Conservation (phyloP, 2,329 filamentous ascomycete genomes). For the Penicillium sp. region DNA sequence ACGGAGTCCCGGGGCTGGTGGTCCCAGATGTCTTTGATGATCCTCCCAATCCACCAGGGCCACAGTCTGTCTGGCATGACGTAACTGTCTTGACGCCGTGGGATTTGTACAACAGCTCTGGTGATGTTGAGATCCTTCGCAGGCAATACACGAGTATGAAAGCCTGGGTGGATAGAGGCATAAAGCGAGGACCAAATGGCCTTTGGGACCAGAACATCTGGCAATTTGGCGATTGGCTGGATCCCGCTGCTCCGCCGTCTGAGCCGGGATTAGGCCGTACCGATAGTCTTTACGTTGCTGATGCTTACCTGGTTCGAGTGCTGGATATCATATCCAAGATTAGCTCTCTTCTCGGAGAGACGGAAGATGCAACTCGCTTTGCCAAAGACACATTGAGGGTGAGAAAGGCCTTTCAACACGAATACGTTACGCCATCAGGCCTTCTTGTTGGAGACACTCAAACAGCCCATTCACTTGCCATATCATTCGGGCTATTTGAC, state of each 20-base stretch:
- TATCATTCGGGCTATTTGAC: conserved; percentile 27
- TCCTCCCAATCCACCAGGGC: conserved; percentile 15
- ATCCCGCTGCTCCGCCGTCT: conserved; percentile 38
- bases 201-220: conserved; percentile 37
- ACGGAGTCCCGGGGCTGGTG: conserved; percentile 32
- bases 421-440: conserved; percentile 31
- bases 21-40: conserved; percentile 31
- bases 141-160: conserved; percentile 38
- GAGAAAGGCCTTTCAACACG: conserved; percentile 30
- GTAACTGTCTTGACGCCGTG: conserved; percentile 38
- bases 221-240: conserved; percentile 45
- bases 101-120: conserved; percentile 34
- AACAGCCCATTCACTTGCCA: conserved; percentile 28
- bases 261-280: conserved; percentile 35
- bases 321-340: conserved; percentile 32
- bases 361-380: conserved; percentile 22
- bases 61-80: conserved; percentile 43
- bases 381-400: conserved; percentile 9
- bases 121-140: conserved; percentile 35
- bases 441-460: conserved; percentile 33
- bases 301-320: conserved; percentile 40
- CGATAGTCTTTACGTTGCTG: conserved; percentile 41
- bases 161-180: conserved; percentile 37
- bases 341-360: conserved; percentile 22
- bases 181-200: conserved; percentile 30